phyloP scores from a whole-genome alignment of 768 basidiomycete species.

The Trametes meyenii region DNA sequence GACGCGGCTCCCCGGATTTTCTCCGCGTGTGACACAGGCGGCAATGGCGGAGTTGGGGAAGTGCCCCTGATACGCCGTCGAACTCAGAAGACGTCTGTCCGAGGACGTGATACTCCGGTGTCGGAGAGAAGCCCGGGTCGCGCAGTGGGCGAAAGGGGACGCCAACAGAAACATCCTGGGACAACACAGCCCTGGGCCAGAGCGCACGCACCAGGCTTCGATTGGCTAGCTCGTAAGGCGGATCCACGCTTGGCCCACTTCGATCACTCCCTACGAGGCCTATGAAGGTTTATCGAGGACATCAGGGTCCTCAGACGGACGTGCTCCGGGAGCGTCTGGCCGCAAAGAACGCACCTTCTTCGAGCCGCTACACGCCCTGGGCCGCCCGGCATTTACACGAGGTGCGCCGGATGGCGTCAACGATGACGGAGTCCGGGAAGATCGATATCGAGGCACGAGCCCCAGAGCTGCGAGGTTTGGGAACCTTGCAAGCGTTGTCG shows the following conservation, averaged over 20 bases:
- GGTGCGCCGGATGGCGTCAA: constrained; percentile 17
- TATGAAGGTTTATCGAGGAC: constrained; percentile 11
- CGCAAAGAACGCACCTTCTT: not conserved
- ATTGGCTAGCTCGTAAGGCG: constrained; percentile 16
- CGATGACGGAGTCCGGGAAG: constrained; percentile 14
- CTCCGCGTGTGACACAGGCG: constrained; percentile 10
- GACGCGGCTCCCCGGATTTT: constrained; percentile 20
- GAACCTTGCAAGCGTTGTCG: not conserved
- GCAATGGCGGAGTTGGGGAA: not conserved
- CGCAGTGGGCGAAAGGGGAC: constrained; percentile 14
- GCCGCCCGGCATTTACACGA: constrained; percentile 15
- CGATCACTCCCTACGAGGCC: constrained; percentile 13
- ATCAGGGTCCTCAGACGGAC: constrained; percentile 18
- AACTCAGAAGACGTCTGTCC: constrained; percentile 5
- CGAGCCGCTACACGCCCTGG: constrained; percentile 4
- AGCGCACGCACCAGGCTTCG: constrained; percentile 16
- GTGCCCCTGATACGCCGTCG: not conserved
- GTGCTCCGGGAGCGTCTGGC: constrained; percentile 7
- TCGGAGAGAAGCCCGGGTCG: constrained; percentile 19
- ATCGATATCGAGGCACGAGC: constrained; percentile 6
- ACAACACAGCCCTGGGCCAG: constrained; percentile 3
- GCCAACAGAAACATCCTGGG: constrained; percentile 1
- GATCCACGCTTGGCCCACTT: constrained; percentile 22
- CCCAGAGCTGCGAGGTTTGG: not conserved
- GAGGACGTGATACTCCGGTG: constrained; percentile 8